Conservation (phyloP, 1,284 basidiomycete genomes). For the Austroboletus novae-zelandiae region DNA sequence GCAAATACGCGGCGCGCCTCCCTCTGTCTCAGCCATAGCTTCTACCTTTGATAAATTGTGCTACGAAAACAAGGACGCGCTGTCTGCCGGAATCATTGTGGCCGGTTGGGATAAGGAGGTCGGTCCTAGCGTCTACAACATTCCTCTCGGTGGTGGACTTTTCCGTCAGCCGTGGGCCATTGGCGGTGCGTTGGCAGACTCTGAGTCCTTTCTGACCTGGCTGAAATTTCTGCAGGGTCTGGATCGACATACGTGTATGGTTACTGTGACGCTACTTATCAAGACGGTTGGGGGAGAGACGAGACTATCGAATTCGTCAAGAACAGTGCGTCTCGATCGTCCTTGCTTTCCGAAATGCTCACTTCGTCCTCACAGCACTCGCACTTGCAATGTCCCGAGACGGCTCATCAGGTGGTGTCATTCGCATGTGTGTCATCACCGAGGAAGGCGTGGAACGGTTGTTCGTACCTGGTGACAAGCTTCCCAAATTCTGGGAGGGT, state of each 20-base stretch:
- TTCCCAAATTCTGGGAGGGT: slow-evolving; percentile 87
- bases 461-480: slow-evolving; percentile 92
- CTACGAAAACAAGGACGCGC: slow-evolving; percentile 90
- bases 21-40: slow-evolving; percentile 82
- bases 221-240: slow-evolving; percentile 57
- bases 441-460: slow-evolving; percentile 88
- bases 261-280: slow-evolving; percentile 98
- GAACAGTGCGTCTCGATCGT: slow-evolving; percentile 70
- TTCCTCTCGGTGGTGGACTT: slow-evolving; percentile 89
- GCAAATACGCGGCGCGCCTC: slow-evolving; percentile 64
- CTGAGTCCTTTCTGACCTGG: neutral
- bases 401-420: slow-evolving; percentile 96
- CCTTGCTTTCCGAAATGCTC: neutral
- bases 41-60: slow-evolving; percentile 87
- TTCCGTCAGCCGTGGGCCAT: slow-evolving; percentile 98
- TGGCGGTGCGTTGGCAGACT: slow-evolving; percentile 59
- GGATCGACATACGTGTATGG: slow-evolving; percentile 99
- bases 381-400: slow-evolving; percentile 97
- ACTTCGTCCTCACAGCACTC: slow-evolving; percentile 58
- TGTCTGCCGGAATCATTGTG: slow-evolving; percentile 96
- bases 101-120: slow-evolving; percentile 95
- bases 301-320: slow-evolving; percentile 94
- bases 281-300: slow-evolving; percentile 89
- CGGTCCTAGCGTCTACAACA: slow-evolving; percentile 97
- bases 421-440: slow-evolving; percentile 96